Base-by-base conservation (phyloP, 371 early-diverging fungal genomes). In the Syncephalastrum monosporum region DNA sequence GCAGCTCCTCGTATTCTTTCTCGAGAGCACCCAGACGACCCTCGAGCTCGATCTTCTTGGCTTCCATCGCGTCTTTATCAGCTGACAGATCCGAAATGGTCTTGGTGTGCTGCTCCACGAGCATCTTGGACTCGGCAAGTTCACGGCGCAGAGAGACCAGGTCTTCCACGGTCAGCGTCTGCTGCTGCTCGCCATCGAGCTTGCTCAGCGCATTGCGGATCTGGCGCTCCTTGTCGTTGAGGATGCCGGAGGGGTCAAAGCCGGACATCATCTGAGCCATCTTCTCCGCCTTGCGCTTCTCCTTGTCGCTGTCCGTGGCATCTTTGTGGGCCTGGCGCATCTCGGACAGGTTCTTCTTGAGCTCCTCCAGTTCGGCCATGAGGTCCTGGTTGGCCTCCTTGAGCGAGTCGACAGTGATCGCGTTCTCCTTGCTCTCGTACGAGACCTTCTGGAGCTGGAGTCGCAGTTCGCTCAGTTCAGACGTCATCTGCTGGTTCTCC, bases 261-360 rank as follows among this genome's bases (percentile, higher is more conserved):
- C 91, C 89, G n/a, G 85, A 86, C 86, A 93, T 87, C 85, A 93
- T 93, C 60, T 90, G 84, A 16, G 87, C 87, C 83, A 92, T 88
- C 75, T 90, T 90, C 61, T 91, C 89, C 38, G 82, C 77, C 79
- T 89, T 92, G 66, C 82, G 78, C 75, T 84, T 84, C 61, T 91
- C 88, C 62, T 88, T 90, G 49, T 89, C 88, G 41, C 75, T 84
- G 25, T 83, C 84, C 16, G 48, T 56, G 21, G 61, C 65, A 46
- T 71, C 75, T 64, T 82, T 81, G 47, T 79, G 75, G 16, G 79
- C 64, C 27, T 57, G 53, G 19, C 66, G 19, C 53, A 79, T 70
- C 19, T 81, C 82, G 29, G 61, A 52, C 47, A 83, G 59, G 16
- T 61, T 66, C 65, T 85, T 86, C 79, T 89, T 90, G 63, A 91